Evolutionary conservation across 345 rosid species (phyloP), one percentile per base, ranked within the genome.

Genomic region (Rubroshorea leprosula): DNA sequence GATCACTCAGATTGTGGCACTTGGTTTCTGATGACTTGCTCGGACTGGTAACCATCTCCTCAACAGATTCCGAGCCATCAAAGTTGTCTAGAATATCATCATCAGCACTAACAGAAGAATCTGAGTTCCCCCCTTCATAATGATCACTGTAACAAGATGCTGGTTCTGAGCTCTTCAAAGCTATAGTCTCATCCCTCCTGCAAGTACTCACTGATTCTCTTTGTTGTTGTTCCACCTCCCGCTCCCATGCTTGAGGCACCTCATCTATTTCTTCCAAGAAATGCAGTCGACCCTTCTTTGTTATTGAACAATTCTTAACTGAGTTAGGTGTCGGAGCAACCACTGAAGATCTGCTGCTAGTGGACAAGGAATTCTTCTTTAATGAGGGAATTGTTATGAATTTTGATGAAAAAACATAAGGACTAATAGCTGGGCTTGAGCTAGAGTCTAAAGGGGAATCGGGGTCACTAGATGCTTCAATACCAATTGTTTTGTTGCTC

Each of bases 181-280:
- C 62, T 64, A 58, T 43, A 14, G 31, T 51, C 71, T 65, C 75
- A 61, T 67, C 59, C 67, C 71, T 71, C 46, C 54, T 49, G 26
- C 73, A 68, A 65, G 56, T 45, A 62, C 69, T 69, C 49, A 57
- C 5, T 59, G 68, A 45, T 61, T 27, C 8, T 27, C 31, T 8
- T 3, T 27, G 5, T 3, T 3, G 31, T 27, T 27, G 31, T 27
- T 27, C 31, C 82, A 89, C 89, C 24, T 97, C 99, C 99, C 15
- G 49, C 54, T 60, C 25, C 47, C 12, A 31, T 24, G 60, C 24
- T 57, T 55, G 74, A 76, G 38, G 63, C 63, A 72, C 71, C 52
- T 74, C 73, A 68, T 75, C 74, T 53, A 66, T 65, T 57, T 73
- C 75, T 45, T 41, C 75, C 18, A 54, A 49, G 54, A 61, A 58